Evolutionary conservation across 495 filamentous ascomycete genomes (phyloP), one percentile per base, ranked within the genome.

Genomic region (Oidiodendron maius): DNA sequence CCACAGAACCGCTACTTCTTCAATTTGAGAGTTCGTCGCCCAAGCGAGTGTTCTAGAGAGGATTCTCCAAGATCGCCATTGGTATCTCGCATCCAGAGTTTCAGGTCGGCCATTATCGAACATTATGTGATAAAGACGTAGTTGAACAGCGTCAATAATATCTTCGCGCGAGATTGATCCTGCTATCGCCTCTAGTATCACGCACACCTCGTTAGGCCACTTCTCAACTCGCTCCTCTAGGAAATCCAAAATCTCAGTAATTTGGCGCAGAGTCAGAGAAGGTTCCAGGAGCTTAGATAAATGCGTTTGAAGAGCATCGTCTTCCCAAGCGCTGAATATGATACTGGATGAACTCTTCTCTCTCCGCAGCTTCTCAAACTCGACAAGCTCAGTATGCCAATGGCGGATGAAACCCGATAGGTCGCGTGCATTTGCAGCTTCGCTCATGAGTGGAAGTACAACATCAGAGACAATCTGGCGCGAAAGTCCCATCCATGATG

Each of bases 381-480:
- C 53, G 20, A 66, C 56, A 8, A 91, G 71, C 55, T 84, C 78
- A 9, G 69, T 62, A 36, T 77, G 68, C 87, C 87, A 93, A 12
- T 76, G 59, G 24, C 72, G 67, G 55, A 89, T 65, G 57, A 91
- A 93, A 3, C 72, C 72, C 6, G 73, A 52, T 25, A 93, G 58
- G 50, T 89, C 77, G 59, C 87, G 75, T 43, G 80, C 78, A 25
- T 72, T 72, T 24, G 75, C 72, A 59, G 83, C 87, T 2, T 78
- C 83, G 11, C 70, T 64, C 46, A 86, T 68, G 6, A 90, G 65
- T 1, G 83, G 73, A 10, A 78, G 57, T 2, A 85, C 55, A 12
- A 82, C 63, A 8, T 68, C 58, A 18, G 52, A 55, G 28, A 66
- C 52, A 30, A 57, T 59, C 30, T 60, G 34, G 1, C 48, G 26